Base-by-base conservation (phyloP, 441 rosid genomes). In the Theobroma grandiflorum region DNA sequence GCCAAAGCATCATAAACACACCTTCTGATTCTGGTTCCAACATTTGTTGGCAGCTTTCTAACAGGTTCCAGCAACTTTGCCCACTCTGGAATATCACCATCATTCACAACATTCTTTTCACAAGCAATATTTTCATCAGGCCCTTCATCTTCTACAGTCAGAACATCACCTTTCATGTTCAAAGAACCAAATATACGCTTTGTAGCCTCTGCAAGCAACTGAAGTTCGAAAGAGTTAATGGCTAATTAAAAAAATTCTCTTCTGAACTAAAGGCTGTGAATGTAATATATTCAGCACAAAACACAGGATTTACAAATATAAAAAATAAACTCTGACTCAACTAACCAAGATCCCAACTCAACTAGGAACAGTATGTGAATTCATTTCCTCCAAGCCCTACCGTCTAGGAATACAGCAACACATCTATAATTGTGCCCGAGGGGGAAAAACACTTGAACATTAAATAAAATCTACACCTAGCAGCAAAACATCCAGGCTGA, bases 121-220 rank as follows among this genome's bases (percentile, higher is more conserved):
- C 84, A 76, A 82, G 86, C 81, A 82, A 76, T 89, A 83, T 87
- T 75, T 80, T 85, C 89, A 82, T 86, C 96, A 73, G 87, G 79
- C 78, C 84, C 92, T 80, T 93, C 96, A 38, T 91, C 98, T 84
- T 94, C 98, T 62, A 94, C 52, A 75, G 84, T 87, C 74, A 95
- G 87, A 72, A 87, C 78, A 87, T 89, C 91, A 72, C 82, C 88
- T 84, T 87, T 94, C 80, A 80, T 84, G 81, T 82, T 85, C 87
- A 92, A 85, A 63, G 90, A 84, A 80, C 97, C 94, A 88, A 86
- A 92, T 75, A 94, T 84, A 82, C 90, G 87, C 86, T 90, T 93
- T 58, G 80, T 90, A 80, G 99, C 98, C 90, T 94, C 99, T 86
- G 99, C 98, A 89, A 97, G 99, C 88, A 97, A 89, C 99, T 97